Evolutionary conservation across 106 monocot species (phyloP).

Genomic region (Posidonia australis): DNA sequence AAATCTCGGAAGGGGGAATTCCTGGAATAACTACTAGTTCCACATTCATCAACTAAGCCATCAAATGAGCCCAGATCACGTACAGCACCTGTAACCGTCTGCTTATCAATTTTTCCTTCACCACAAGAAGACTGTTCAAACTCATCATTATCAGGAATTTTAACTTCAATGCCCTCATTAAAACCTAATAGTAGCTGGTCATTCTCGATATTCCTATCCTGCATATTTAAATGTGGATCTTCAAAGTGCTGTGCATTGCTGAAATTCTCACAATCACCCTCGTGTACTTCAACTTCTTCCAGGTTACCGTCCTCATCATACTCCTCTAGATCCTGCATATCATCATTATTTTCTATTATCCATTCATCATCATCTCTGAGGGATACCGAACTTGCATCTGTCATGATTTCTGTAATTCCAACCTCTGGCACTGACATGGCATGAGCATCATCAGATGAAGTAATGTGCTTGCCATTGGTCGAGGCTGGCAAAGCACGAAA

Average conservation of each 20-base stretch:
- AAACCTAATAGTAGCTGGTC: slow-evolving; percentile 42
- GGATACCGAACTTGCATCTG: slow-evolving; percentile 21
- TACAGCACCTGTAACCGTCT: slow-evolving; percentile 3
- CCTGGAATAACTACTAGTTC: slow-evolving; percentile 6
- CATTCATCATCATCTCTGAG: slow-evolving; percentile 80
- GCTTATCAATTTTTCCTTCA: slow-evolving; percentile 9
- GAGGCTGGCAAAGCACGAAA: slow-evolving; percentile 31
- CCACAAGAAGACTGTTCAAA: slow-evolving; percentile 21
- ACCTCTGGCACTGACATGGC: slow-evolving; percentile 12
- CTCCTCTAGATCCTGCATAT: slow-evolving; percentile 39
- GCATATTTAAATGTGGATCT: slow-evolving; percentile 15
- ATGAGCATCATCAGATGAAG: slow-evolving; percentile 35
- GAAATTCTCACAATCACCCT: slow-evolving; percentile 31
- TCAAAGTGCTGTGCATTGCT: slow-evolving; percentile 18
- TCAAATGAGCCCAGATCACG: slow-evolving; percentile 6
- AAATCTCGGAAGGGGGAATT: slow-evolving; percentile 9
- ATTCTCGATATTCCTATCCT: slow-evolving; percentile 21
- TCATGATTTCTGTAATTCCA: slow-evolving; percentile 5
- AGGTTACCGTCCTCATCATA: slow-evolving; percentile 55
- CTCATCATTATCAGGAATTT: slow-evolving; percentile 28
- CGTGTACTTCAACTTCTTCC: slow-evolving; percentile 43
- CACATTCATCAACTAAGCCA: slow-evolving; percentile 4
- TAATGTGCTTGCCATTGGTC: slow-evolving; percentile 27
- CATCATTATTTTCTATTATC: slow-evolving; percentile 44
- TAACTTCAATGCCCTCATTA: slow-evolving; percentile 45